Conservation (phyloP, 345 rosid genomes). For the Brassica incana region DNA sequence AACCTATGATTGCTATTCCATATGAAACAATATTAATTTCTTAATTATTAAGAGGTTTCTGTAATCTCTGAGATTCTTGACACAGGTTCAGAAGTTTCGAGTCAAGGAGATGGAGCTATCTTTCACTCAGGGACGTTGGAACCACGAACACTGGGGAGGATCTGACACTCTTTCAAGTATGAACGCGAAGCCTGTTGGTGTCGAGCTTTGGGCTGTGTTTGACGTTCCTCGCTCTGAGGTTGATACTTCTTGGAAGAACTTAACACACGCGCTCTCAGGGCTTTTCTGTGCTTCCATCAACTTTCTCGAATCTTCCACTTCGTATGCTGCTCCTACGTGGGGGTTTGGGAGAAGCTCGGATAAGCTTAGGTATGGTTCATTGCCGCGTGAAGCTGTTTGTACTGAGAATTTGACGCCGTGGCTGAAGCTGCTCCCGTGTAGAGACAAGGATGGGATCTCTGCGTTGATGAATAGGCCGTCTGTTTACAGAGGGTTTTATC, state of each 20-base stretch:
- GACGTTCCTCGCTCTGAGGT: slow-evolving; percentile 71
- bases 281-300: slow-evolving; percentile 97
- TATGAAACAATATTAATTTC: neutral
- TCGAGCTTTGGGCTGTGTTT: slow-evolving; percentile 95
- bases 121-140: slow-evolving; percentile 99
- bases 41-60: neutral
- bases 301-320: slow-evolving; percentile 75
- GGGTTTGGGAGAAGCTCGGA: slow-evolving; percentile 61
- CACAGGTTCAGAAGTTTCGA: slow-evolving; percentile 79
- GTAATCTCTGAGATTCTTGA: slow-evolving; percentile 9
- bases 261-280: slow-evolving; percentile 87
- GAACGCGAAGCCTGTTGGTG: slow-evolving; percentile 95
- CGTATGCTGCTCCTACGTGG: slow-evolving; percentile 82
- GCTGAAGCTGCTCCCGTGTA: slow-evolving; percentile 96
- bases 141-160: slow-evolving; percentile 96
- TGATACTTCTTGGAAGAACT: slow-evolving; percentile 86
- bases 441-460: slow-evolving; percentile 88
- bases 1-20: neutral
- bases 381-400: slow-evolving; percentile 99
- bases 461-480: slow-evolving; percentile 86
- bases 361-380: slow-evolving; percentile 72
- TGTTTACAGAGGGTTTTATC: slow-evolving; percentile 85
- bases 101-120: slow-evolving; percentile 92
- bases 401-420: slow-evolving; percentile 98
- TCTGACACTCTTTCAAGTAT: slow-evolving; percentile 78